Base-by-base conservation (phyloP, 2,329 filamentous ascomycete genomes). In the Pyrenochaeta sp. region DNA sequence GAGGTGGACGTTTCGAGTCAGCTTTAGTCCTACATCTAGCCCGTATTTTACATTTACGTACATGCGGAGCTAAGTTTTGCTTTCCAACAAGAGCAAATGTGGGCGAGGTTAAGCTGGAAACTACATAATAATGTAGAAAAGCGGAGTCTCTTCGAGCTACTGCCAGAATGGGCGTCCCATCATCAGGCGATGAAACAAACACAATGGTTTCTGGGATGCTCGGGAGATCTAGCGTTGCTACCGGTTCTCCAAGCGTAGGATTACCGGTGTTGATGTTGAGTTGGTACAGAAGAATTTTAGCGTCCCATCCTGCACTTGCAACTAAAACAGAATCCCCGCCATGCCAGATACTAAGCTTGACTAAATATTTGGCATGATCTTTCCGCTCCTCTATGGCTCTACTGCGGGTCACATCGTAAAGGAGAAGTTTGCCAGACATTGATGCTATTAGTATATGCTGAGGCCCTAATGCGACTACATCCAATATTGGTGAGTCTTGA, bases 281-380 rank as follows among this genome's bases (percentile, higher is more conserved):
- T 14, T 66, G 62, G 68, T 87, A 87, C 37, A 88, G 63, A 45
- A 81, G 69, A 30, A 87, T 72, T 58, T 81, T 85, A 23, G 79
- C 75, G 64, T 88, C 85, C 85, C 85, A 88, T 18, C 84, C 85
- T 3, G 85, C 85, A 11, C 82, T 87, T 4, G 84, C 85, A 48
- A 86, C 60, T 30, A 66, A 58, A 17, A 58, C 50, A 9, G 63
- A 63, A 11, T 65, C 63, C 3, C 73, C 61, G n/a, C 76, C 69
- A 44, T 75, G 66, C 52, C 72, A 72, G 2, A 70, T 70, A 21
- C 78, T 72, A 2, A 85, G 73, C 57, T 83, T 83, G 48, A 87
- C 82, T 7, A 82, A 77, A 67, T 86, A 88, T 63, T 87, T 88
- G 18, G 73, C 67, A 61, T 88, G 85, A 57, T 87, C 85, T 50